phyloP scores from a whole-genome alignment of 1,139 yeast genomes.

The Meyerozyma elateridarum region DNA sequence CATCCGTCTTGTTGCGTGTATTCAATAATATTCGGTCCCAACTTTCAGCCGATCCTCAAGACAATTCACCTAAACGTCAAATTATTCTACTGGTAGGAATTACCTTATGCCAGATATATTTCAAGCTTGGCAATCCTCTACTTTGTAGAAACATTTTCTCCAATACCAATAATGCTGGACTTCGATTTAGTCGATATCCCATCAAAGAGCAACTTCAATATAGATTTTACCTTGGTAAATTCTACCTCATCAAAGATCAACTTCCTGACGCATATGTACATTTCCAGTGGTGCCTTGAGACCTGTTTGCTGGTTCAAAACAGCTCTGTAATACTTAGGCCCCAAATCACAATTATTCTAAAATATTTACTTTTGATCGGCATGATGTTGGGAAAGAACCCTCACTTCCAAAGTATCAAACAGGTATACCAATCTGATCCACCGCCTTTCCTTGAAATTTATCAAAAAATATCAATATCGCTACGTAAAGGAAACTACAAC shows the following conservation, averaged over 20 bases:
- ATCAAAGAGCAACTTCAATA: constrained; percentile 57
- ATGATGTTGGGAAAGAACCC: constrained; percentile 51
- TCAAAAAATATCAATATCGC: constrained; percentile 27
- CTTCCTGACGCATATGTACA: constrained; percentile 53
- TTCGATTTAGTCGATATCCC: constrained; percentile 42
- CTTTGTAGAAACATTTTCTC: constrained; percentile 73
- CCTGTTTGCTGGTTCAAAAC: constrained; percentile 27
- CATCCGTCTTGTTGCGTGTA: constrained; percentile 53
- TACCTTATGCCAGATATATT: constrained; percentile 58
- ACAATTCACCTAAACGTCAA: constrained; percentile 36
- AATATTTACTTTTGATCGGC: constrained; percentile 54
- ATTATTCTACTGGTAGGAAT: constrained; percentile 54
- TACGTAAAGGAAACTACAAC: constrained; percentile 38
- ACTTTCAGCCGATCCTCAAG: constrained; percentile 37
- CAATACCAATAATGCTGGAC: constrained; percentile 59
- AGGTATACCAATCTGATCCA: constrained; percentile 14
- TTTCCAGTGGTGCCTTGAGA: constrained; percentile 55
- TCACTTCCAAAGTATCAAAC: constrained; percentile 23
- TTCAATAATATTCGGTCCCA: constrained; percentile 65
- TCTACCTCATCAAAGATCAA: constrained; percentile 57
- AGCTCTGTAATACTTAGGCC: too few relatives aligned
- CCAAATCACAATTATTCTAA: constrained; percentile 38
- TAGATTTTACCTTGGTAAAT: constrained; percentile 64
- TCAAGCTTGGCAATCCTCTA: constrained; percentile 57
- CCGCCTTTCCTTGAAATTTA: constrained; percentile 35